Conservation (phyloP, 192 early-diverging fungal species). For the Paraglomus occultum region DNA sequence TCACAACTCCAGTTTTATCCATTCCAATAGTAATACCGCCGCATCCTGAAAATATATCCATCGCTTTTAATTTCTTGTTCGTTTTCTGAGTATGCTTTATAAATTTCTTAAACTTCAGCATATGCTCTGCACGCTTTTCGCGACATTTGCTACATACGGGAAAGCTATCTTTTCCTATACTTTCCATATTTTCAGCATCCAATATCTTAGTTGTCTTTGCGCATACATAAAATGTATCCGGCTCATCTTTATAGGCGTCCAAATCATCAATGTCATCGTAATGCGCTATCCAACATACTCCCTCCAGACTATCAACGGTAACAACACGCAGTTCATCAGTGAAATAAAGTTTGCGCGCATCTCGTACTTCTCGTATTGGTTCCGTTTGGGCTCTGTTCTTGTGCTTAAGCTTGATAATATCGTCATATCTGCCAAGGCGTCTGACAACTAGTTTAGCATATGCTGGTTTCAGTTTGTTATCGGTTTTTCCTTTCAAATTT, state of each 20-base stretch:
- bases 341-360: constrained; percentile 49
- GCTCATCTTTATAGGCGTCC: constrained; percentile 49
- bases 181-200: constrained; percentile 31
- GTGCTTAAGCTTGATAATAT: not conserved
- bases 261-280: constrained; percentile 38
- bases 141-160: constrained; percentile 22
- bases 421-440: constrained; percentile 9
- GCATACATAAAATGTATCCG: constrained; percentile 47
- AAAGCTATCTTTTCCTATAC: not conserved
- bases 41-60: constrained; percentile 72
- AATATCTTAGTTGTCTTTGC: constrained; percentile 30
- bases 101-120: not conserved
- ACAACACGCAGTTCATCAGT: constrained; percentile 34
- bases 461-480: not conserved
- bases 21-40: constrained; percentile 67
- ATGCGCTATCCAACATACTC: constrained; percentile 59
- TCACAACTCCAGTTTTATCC: constrained; percentile 53
- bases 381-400: not conserved
- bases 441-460: not conserved
- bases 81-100: not conserved
- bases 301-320: constrained; percentile 41
- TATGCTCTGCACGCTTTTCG: constrained; percentile 31
- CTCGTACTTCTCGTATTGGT: constrained; percentile 18
- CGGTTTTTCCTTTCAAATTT: not conserved
- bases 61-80: constrained; percentile 42